Percentiles rank a stretch among this genome's conserved stretches.
Conservation (phyloP, 2,329 filamentous ascomycete genomes). For the Clonostachys solani region DNA sequence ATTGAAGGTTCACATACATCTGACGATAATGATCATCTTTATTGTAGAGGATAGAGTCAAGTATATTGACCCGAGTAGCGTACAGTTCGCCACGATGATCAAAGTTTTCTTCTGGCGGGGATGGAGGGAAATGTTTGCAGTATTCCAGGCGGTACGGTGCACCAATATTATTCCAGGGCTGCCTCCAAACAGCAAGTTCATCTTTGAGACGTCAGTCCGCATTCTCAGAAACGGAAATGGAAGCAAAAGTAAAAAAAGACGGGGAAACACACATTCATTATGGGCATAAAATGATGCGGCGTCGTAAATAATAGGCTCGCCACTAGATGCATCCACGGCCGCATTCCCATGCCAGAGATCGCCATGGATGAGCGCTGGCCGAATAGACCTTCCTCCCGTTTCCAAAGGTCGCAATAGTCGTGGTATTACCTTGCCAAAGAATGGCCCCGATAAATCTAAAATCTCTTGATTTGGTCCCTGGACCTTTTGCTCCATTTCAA, state of each 20-base stretch:
- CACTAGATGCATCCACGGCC: constrained; percentile 14
- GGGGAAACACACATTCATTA: constrained; percentile 11
- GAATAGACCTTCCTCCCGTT: constrained; percentile 16
- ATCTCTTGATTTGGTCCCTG: constrained; percentile 7
- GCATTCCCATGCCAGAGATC: constrained; percentile 25
- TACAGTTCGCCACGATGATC: constrained; percentile 17
- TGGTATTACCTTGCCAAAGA: constrained; percentile 18
- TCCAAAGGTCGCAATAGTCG: constrained; percentile 19
- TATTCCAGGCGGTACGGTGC: constrained; percentile 11
- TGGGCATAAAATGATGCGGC: constrained; percentile 20
- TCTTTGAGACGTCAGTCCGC: neutral
- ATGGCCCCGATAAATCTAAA: constrained; percentile 6
- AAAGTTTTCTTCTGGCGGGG: constrained; percentile 13
- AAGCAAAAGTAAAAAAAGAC: neutral
- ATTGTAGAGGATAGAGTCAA: constrained; percentile 10
- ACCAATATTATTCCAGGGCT: constrained; percentile 5
- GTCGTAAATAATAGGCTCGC: constrained; percentile 21
- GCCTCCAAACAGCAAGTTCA: constrained; percentile 3
- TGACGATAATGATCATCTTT: constrained; percentile 4
- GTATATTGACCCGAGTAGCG: constrained; percentile 10
- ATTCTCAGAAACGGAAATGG: too few species aligned
- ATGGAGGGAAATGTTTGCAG: constrained; percentile 8
- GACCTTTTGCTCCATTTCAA: constrained; percentile 1
- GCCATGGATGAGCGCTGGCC: constrained; percentile 22
- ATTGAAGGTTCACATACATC: neutral